These are phyloP conservation scores for Curvularia lunata DNA, from an alignment of 2,329 filamentous ascomycete genomes.

Conservation along the genomic window DNA sequence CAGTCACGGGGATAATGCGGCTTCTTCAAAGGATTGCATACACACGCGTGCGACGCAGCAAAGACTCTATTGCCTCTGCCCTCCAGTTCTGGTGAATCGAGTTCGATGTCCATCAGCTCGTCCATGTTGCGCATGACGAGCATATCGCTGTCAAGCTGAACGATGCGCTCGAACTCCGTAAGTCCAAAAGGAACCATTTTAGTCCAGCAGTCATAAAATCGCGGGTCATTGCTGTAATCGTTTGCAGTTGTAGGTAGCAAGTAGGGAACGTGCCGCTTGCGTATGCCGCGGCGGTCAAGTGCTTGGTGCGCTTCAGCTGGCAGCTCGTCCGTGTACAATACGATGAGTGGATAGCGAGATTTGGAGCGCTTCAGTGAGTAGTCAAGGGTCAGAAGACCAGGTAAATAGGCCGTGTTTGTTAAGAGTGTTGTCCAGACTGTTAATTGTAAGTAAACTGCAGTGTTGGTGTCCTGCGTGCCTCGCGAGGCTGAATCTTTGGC, in stretches of 20 bases:
- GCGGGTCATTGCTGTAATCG: conserved; percentile 76
- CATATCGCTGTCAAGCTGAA: conserved; percentile 90
- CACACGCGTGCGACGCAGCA: conserved; percentile 81
- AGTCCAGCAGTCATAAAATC: conserved; percentile 89
- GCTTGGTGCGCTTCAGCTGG: conserved; percentile 70
- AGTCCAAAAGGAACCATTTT: conserved; percentile 82
- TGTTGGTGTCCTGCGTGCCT: background rate
- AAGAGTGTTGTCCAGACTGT: conserved; percentile 86
- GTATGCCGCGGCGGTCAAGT: conserved; percentile 71
- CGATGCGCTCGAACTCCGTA: conserved; percentile 76
- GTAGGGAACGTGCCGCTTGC: conserved; percentile 72
- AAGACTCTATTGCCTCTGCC: conserved; percentile 72
- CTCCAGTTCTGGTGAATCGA: conserved; percentile 63
- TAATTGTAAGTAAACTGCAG: background rate
- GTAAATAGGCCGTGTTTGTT: conserved; percentile 81
- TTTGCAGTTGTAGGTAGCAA: conserved; percentile 69
- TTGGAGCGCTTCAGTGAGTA: conserved; percentile 74
- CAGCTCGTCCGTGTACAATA: conserved; percentile 80
- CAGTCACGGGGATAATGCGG: conserved; percentile 78
- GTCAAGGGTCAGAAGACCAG: conserved; percentile 80
- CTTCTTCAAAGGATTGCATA: conserved; percentile 83
- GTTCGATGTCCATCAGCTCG: conserved; percentile 81
- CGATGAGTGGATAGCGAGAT: conserved; percentile 73
- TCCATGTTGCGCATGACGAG: conserved; percentile 84
- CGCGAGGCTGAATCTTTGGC: background rate